Conservation (phyloP, 176 grass and related monocot genomes). For the Triticum timopheevii region DNA sequence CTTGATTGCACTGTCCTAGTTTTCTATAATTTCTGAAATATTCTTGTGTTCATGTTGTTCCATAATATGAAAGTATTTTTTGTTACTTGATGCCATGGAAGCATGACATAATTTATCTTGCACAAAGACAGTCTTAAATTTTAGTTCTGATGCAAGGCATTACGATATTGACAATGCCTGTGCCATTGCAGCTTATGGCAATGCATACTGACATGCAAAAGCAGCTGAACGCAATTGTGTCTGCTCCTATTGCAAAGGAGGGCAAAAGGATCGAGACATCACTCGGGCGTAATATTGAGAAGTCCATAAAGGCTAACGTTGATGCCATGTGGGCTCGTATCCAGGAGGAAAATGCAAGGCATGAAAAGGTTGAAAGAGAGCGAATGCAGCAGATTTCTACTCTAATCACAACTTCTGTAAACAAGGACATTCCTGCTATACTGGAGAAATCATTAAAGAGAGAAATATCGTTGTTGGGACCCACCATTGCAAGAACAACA, state of each 20-base stretch:
- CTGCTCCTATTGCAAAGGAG: constrained; percentile 78
- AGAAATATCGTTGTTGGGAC: constrained; percentile 69
- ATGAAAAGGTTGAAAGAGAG: constrained; percentile 81
- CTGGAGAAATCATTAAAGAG: constrained; percentile 78
- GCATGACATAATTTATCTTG: background rate
- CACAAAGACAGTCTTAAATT: background rate
- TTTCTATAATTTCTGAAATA: background rate
- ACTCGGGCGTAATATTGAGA: constrained; percentile 76
- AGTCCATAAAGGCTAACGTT: constrained; percentile 73
- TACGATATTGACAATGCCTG: background rate
- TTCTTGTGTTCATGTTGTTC: constrained; percentile 1
- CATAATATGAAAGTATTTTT: background rate
- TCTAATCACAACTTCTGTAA: constrained; percentile 64
- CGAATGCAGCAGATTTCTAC: constrained; percentile 71
- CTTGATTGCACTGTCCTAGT: background rate
- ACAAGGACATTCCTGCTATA: constrained; percentile 73
- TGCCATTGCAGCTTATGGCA: constrained; percentile 59
- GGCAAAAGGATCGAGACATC: constrained; percentile 77
- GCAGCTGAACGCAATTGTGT: constrained; percentile 63
- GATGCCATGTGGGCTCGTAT: constrained; percentile 86
- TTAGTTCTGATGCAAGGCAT: background rate
- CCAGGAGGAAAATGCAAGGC: constrained; percentile 81
- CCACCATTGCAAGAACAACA: constrained; percentile 67
- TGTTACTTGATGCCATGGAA: background rate
- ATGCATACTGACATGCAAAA: constrained; percentile 84